These are phyloP conservation scores for Cladosporium sp. DNA, from an alignment of 2,329 filamentous ascomycete genomes.

Conservation along the genomic window DNA sequence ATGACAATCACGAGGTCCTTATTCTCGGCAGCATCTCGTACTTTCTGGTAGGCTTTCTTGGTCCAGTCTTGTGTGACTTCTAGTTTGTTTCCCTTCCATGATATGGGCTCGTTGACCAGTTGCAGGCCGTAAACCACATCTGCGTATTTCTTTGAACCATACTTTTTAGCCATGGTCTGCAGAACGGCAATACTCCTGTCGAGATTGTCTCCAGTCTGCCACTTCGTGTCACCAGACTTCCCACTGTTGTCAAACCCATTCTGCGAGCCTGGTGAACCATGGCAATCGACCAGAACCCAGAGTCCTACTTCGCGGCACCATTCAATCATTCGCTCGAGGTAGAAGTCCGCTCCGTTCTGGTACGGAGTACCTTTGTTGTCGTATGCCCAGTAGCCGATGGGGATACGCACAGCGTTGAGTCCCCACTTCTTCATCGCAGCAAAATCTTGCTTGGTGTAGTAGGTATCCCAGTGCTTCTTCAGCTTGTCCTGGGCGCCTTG, in stretches of 20 bases:
- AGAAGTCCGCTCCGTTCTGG: constrained; percentile 43
- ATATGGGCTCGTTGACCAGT: constrained; percentile 43
- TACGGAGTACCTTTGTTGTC: constrained; percentile 41
- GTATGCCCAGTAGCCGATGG: constrained; percentile 52
- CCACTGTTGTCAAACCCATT: constrained; percentile 46
- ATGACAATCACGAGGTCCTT: constrained; percentile 34
- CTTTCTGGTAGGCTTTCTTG: constrained; percentile 30
- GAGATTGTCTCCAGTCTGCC: constrained; percentile 32
- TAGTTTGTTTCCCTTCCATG: constrained; percentile 34
- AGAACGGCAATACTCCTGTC: constrained; percentile 36
- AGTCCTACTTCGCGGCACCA: constrained; percentile 44
- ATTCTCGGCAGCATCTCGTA: constrained; percentile 31
- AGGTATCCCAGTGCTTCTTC: constrained; percentile 34
- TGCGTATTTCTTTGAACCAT: constrained; percentile 34
- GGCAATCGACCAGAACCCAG: constrained; percentile 50
- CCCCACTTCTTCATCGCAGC: constrained; percentile 35
- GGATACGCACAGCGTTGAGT: constrained; percentile 45
- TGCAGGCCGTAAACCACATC: constrained; percentile 43
- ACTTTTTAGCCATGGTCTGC: constrained; percentile 36
- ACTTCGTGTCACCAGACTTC: constrained; percentile 20
- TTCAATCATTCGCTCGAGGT: constrained; percentile 45
- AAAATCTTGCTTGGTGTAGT: constrained; percentile 41
- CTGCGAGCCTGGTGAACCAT: constrained; percentile 47
- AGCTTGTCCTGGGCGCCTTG: constrained; percentile 28
- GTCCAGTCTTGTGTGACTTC: constrained; percentile 34